Evolutionary conservation across 331 rosid genomes (phyloP), one percentile per base, ranked within the genome.

Genomic region (Acacia concinna): DNA sequence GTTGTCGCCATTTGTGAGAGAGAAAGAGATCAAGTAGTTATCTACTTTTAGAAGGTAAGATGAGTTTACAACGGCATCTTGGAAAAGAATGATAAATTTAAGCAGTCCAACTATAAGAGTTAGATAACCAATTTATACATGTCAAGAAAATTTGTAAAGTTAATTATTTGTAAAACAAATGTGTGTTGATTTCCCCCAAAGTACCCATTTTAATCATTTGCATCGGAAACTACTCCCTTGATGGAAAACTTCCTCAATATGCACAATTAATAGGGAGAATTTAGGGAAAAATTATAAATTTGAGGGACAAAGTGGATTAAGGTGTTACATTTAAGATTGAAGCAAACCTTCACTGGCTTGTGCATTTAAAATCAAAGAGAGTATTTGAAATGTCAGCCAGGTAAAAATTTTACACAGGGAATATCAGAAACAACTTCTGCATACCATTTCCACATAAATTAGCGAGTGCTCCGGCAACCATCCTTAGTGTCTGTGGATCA

Each of bases 401-500:
- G 17, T 57, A 62, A 31, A 57, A 8, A 13, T 17, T 68, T 17
- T 32, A 68, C 34, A 67, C 14, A 25, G 62, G n/a, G 21, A 73
- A 73, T 13, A 46, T n/a, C n/a, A 54, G 8, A 68, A 35, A 68
- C 34, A 8, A 28, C 43, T 64, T 38, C 51, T 49, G 62, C 67
- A 81, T 85, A 90, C 95, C 95, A 52, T 90, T 90, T 82, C 95
- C 95, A 67, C 95, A 90, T 87, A 90, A 88, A 88, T 90, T 90
- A 71, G 95, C 91, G 11, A 88, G 88, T 71, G 91, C 95, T 2
- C 95, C 95, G 31, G 95, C 95, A 76, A 88, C 89, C 95, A 90
- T 88, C 78, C 95, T 70, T 41, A 90, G 88, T 69, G 92, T 90
- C 81, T 88, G 95, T 44, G 88, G 84, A 81, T 90, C 95, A 7